Base-by-base conservation (phyloP, 2,329 filamentous ascomycete species). In the Exserohilum turcica region DNA sequence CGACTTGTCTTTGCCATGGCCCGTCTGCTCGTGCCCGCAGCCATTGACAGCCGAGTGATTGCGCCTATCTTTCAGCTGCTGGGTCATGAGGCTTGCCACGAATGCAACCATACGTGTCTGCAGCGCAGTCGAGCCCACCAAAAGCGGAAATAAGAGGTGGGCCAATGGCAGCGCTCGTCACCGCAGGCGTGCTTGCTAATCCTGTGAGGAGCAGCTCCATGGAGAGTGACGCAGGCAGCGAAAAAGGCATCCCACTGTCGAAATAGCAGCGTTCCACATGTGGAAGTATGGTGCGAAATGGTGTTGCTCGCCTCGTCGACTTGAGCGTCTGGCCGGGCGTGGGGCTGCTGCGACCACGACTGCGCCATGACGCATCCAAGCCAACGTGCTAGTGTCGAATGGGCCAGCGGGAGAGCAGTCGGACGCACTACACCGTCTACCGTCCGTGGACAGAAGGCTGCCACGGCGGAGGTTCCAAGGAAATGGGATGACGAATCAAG, bases 41-140 rank as follows among this genome's bases (percentile, higher is more conserved):
- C 53, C 44, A 54, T 57, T 52, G 29, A 29, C 19, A 44, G 38
- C 33, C 49, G 39, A 28, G 35, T 46, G 52, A 48, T 46, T 49
- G 44, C 44, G 54, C 57, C 59, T 48, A 50, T 57, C 29, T 49
- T 27, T 28, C 45, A 46, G 47, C 48, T 48, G 31, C 35, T 37
- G 40, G 36, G 35, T 37, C 21, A 28, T 42, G 24, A 53, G 42
- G 49, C 52, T 38, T 31, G 39, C 38, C 47, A 47, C 43, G 35
- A 42, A 57, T 54, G 45, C 51, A 33, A 50, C 33, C 39, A 54
- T 52, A 44, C 44, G 46, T 44, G 28, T 36, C 51, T 57, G 48
- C 37, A 29, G 19, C 48, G 47, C 39, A 46, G 38, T 24, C 21
- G 21, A 24, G 21, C n/a, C 48, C 16, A 49, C 42, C 27, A 18